These are phyloP conservation scores for Quercus tomentella DNA, from an alignment of 331 rosid species.

Conservation along the genomic window DNA sequence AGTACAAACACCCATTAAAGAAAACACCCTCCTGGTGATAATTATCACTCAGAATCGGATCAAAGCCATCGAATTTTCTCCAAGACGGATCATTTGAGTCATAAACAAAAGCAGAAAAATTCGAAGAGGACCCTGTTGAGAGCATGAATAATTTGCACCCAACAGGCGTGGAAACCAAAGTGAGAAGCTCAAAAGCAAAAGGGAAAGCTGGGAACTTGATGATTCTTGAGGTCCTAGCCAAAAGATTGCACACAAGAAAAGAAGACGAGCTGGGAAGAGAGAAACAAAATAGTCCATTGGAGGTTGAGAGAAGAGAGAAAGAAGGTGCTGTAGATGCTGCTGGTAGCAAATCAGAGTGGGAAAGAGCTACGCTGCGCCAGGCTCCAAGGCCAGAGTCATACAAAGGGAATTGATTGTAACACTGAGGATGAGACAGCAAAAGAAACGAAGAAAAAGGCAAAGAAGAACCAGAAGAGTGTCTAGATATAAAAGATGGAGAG, in stretches of 20 bases:
- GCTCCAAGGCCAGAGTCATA: conserved; percentile 51
- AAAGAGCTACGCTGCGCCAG: conserved; percentile 58
- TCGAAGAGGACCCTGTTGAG: conserved; percentile 38
- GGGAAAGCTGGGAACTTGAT: conserved; percentile 52
- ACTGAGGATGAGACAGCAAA: conserved; percentile 74
- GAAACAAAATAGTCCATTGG: conserved; percentile 77
- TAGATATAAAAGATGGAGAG: conserved; percentile 62
- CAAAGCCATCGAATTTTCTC: conserved; percentile 38
- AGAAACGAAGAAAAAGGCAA: conserved; percentile 64
- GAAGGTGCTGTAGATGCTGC: conserved; percentile 22
- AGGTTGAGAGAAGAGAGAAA: conserved; percentile 42
- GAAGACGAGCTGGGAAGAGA: conserved; percentile 42
- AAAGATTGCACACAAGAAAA: conserved; percentile 56
- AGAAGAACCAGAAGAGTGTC: conserved; percentile 39
- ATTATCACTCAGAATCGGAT: conserved; percentile 34
- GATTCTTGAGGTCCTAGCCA: conserved; percentile 52
- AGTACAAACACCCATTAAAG: conserved; percentile 47
- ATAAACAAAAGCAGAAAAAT: conserved; percentile 31
- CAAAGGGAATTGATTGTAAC: conserved; percentile 48
- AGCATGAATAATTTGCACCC: conserved; percentile 56
- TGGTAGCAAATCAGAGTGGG: conserved; percentile 40
- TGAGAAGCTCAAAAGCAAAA: conserved; percentile 46
- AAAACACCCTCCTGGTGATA: conserved; percentile 52
- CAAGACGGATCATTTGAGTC: conserved; percentile 49
- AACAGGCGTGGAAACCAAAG: conserved; percentile 49